phyloP scores from a whole-genome alignment of 805 yeast genomes.

The Lipomyces anomalus region DNA sequence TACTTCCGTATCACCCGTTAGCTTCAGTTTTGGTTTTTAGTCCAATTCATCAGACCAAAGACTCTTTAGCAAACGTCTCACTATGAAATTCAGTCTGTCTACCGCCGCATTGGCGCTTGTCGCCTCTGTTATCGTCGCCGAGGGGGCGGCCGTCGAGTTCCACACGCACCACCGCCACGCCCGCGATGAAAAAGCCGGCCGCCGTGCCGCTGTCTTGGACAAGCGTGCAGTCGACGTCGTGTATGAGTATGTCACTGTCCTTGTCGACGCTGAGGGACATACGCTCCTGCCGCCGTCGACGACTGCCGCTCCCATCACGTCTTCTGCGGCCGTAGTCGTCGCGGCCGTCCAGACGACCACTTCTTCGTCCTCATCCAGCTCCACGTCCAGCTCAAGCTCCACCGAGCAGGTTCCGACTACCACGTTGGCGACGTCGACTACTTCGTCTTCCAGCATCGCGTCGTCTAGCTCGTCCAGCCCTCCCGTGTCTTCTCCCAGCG shows the following conservation, averaged over 20 bases:
- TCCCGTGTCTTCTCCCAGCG: slow-evolving; percentile 30
- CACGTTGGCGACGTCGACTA: slow-evolving; percentile 28
- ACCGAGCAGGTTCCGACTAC: slow-evolving; percentile 17
- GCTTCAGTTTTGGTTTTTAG: too few species aligned
- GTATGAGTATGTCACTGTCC: slow-evolving; percentile 44
- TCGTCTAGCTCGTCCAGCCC: slow-evolving; percentile 25
- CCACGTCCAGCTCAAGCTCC: slow-evolving; percentile 19
- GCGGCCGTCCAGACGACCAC: slow-evolving; percentile 27
- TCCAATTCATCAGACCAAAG: too few species aligned
- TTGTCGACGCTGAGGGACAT: slow-evolving; percentile 38
- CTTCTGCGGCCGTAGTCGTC: slow-evolving; percentile 30
- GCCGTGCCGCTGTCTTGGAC: slow-evolving; percentile 18
- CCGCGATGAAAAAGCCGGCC: slow-evolving; percentile 23
- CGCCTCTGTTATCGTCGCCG: slow-evolving; percentile 1
- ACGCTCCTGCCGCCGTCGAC: slow-evolving; percentile 27
- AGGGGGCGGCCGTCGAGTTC: slow-evolving; percentile 3
- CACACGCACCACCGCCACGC: slow-evolving; percentile 24
- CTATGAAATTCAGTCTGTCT: too few species aligned
- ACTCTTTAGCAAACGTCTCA: too few species aligned
- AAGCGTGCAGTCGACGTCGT: slow-evolving; percentile 41
- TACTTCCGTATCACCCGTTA: too few species aligned
- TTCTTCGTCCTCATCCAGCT: slow-evolving; percentile 29
- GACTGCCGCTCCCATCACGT: slow-evolving; percentile 37
- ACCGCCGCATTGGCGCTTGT: slow-evolving; percentile 10
- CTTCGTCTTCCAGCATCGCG: slow-evolving; percentile 20